Percentiles rank a stretch among this genome's conserved stretches.
Evolutionary conservation across 306 rosid species (phyloP).

Genomic region (Aeschynomene evenia): DNA sequence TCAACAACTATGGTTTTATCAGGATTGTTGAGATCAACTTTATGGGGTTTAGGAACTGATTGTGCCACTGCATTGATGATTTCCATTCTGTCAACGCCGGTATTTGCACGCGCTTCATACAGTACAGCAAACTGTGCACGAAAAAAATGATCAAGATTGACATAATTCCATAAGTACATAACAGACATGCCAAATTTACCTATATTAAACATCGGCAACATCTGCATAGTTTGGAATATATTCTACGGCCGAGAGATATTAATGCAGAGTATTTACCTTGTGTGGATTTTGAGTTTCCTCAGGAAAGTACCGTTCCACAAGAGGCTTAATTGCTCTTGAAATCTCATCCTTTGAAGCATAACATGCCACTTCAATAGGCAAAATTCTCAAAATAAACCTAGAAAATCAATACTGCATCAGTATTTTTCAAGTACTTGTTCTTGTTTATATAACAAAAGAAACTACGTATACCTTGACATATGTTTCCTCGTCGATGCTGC

Average conservation of each 20-base stretch:
- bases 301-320: conserved; percentile 74
- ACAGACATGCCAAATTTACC: neutral
- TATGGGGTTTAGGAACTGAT: conserved; percentile 85
- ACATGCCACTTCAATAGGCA: conserved; percentile 88
- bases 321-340: conserved; percentile 70
- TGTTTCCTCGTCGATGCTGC: conserved; percentile 82
- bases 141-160: conserved; percentile 8
- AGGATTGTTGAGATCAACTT: conserved; percentile 90
- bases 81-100: conserved; percentile 87
- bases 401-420: conserved; percentile 18
- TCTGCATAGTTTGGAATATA: neutral
- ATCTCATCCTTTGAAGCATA: conserved; percentile 97
- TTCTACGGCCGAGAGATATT: neutral
- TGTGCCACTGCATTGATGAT: conserved; percentile 85
- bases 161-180: conserved; percentile 25
- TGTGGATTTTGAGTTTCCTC: conserved; percentile 59
- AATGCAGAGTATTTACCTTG: conserved; percentile 51
- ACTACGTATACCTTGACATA: conserved; percentile 68
- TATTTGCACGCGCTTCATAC: conserved; percentile 92
- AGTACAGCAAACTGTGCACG: conserved; percentile 79
- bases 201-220: neutral
- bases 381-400: conserved; percentile 89
- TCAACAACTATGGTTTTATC: conserved; percentile 87
- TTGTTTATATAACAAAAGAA: conserved; percentile 8
- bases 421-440: conserved; percentile 15